Conservation (phyloP, 1,139 yeast genomes). For the Debaryomyces nepalensis region DNA sequence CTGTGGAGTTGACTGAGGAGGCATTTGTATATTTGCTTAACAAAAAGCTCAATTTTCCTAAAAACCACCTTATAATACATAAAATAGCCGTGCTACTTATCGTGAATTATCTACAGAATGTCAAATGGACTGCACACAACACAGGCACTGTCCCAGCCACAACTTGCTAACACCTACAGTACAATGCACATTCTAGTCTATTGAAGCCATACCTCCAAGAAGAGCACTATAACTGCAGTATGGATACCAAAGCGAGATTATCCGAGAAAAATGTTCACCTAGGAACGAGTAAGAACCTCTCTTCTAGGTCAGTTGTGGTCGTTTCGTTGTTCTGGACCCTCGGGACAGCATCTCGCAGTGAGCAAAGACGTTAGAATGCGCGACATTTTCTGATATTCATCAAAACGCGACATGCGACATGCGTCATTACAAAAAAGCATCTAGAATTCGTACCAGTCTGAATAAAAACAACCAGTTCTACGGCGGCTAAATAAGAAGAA, state of each 20-base stretch:
- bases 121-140: no score
- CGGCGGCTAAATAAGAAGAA: not conserved
- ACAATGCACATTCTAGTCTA: no score
- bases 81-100: slow-evolving; percentile 1
- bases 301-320: no score
- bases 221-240: no score
- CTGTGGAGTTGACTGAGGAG: slow-evolving; percentile 19
- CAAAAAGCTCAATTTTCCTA: not conserved
- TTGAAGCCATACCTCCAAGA: no score
- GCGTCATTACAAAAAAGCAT: slow-evolving; percentile 8
- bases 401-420: slow-evolving; percentile 2
- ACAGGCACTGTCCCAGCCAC: no score
- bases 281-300: no score
- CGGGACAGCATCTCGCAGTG: not conserved
- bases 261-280: no score
- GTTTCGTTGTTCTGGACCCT: slow-evolving; percentile 5
- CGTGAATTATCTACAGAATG: not conserved
- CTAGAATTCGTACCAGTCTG: slow-evolving; percentile 5
- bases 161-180: no score
- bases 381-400: slow-evolving; percentile 5
- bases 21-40: slow-evolving; percentile 12
- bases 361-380: not conserved
- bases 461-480: slow-evolving; percentile 2
- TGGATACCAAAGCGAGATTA: no score
- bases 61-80: no score